Percentiles rank a stretch among this genome's conserved stretches.
phyloP scores from a whole-genome alignment of 305 asterid genomes.

The Fraxinus greggii region DNA sequence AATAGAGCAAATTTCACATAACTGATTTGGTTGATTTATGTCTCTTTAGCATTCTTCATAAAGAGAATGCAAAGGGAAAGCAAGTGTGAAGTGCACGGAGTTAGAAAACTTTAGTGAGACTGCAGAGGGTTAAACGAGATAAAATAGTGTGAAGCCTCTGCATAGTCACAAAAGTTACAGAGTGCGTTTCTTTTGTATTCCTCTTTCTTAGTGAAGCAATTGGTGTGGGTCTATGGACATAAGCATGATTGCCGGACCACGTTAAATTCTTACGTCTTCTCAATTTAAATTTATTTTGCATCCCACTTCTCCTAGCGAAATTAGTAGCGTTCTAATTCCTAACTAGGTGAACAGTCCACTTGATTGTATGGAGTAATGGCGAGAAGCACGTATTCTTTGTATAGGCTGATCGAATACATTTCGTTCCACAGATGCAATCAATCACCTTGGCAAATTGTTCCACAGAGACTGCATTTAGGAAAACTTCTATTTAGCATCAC shows the following conservation, averaged over 20 bases:
- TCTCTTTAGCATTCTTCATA: not conserved
- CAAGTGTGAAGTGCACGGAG: not conserved
- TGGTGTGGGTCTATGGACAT: not conserved
- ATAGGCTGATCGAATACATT: not conserved
- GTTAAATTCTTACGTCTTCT: not conserved
- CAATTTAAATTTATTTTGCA: not conserved
- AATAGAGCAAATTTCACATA: not conserved
- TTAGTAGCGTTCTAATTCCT: not conserved
- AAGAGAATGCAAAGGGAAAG: not conserved
- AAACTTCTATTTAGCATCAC: not conserved
- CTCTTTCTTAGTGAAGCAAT: not conserved
- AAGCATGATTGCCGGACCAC: not conserved
- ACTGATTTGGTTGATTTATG: not conserved
- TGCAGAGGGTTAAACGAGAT: not conserved
- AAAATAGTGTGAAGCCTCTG: not conserved
- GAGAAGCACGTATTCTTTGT: not conserved
- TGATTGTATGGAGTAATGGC: not conserved
- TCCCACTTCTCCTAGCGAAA: not conserved
- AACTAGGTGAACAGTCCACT: not conserved
- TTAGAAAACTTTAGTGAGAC: not conserved
- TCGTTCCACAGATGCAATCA: not conserved
- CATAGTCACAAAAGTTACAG: not conserved
- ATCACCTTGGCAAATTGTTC: not conserved
- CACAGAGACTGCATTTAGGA: not conserved
- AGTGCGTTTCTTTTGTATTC: not conserved